These are phyloP conservation scores for Fraxinus albicans DNA, from an alignment of 305 asterid species.

Conservation along the genomic window DNA sequence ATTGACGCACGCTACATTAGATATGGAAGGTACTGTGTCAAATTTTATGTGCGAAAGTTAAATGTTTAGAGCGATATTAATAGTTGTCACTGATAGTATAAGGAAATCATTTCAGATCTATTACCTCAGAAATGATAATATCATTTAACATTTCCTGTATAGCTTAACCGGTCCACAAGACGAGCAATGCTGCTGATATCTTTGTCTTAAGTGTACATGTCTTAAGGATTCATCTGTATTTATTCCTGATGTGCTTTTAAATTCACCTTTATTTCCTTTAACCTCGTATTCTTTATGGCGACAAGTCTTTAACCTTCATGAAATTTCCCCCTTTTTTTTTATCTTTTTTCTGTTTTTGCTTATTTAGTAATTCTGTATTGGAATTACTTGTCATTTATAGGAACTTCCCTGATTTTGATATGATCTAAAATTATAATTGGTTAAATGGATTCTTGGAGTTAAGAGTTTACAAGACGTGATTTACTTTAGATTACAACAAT, in stretches of 20 bases:
- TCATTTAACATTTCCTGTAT: background rate
- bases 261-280: background rate
- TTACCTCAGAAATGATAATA: conserved; percentile 47
- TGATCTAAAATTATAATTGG: no score
- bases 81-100: background rate
- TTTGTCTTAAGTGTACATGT: no score
- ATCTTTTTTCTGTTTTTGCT: no score
- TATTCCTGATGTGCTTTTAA: no score
- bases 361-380: no score
- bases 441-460: no score
- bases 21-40: conserved; percentile 20
- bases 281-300: background rate
- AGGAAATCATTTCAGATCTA: conserved; percentile 6
- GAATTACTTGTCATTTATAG: no score
- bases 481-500: no score
- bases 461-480: no score
- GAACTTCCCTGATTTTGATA: no score
- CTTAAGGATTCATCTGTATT: background rate
- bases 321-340: no score
- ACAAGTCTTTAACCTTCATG: background rate
- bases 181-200: background rate
- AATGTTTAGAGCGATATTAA: no score
- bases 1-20: conserved; percentile 65
- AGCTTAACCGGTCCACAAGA: background rate
- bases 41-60: conserved; percentile 4